Evolutionary conservation across 768 basidiomycete genomes (phyloP).

Genomic region (Boletellus ananas): DNA sequence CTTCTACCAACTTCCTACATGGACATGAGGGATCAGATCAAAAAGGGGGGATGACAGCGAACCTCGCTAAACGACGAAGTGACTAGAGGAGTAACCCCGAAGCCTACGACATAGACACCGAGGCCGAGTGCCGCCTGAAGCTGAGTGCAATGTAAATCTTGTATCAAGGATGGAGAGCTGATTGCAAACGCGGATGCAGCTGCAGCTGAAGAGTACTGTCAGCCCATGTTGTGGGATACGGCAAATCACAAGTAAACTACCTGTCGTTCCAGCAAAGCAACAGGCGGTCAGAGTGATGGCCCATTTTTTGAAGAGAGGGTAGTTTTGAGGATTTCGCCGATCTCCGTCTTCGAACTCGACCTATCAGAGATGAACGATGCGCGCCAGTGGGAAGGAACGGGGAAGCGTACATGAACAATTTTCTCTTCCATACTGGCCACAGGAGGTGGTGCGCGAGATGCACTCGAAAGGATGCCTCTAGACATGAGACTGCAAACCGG

Average conservation of each 20-base stretch:
- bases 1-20: slow-evolving; percentile 59
- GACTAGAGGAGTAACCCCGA: slow-evolving; percentile 56
- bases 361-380: slow-evolving; percentile 20
- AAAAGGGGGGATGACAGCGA: not conserved
- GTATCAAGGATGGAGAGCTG: slow-evolving; percentile 53
- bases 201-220: slow-evolving; percentile 37
- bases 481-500: slow-evolving; percentile 7
- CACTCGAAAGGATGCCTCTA: not conserved
- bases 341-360: slow-evolving; percentile 40
- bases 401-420: slow-evolving; percentile 8
- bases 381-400: not conserved
- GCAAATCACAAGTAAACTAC: not conserved
- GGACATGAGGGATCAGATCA: not conserved
- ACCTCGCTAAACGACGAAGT: slow-evolving; percentile 64
- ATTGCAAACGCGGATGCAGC: slow-evolving; percentile 49
- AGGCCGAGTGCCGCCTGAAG: slow-evolving; percentile 47
- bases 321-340: slow-evolving; percentile 37
- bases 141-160: slow-evolving; percentile 39
- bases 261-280: slow-evolving; percentile 21
- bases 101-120: slow-evolving; percentile 54
- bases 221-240: not conserved
- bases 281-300: slow-evolving; percentile 32
- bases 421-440: slow-evolving; percentile 1
- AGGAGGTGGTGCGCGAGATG: not conserved
- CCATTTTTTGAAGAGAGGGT: slow-evolving; percentile 40